phyloP scores from a whole-genome alignment of 1,139 yeast species.

The Diutina ranongensis region DNA sequence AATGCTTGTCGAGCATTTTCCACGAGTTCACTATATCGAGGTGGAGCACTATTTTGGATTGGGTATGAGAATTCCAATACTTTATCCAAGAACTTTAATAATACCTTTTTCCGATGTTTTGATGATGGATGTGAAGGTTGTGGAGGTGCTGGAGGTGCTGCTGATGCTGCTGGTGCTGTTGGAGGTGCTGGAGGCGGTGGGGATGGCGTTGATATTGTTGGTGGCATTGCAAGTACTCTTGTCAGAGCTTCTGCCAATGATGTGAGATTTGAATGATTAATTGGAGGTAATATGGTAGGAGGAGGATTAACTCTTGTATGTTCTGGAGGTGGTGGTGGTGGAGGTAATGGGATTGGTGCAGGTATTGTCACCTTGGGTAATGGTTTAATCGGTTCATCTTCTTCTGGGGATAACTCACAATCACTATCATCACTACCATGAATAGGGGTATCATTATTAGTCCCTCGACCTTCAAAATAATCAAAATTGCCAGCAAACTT shows the following conservation, averaged over 20 bases:
- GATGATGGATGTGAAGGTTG: neutral
- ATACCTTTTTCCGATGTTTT: constrained; percentile 15
- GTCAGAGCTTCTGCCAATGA: neutral
- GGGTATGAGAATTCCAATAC: constrained; percentile 48
- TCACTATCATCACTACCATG: no score
- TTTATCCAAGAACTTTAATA: constrained; percentile 29
- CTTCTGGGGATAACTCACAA: no score
- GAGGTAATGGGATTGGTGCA: neutral
- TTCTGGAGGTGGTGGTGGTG: neutral
- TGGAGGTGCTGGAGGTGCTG: neutral
- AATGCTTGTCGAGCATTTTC: constrained; percentile 66
- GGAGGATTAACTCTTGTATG: no score
- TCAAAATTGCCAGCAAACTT: constrained; percentile 27
- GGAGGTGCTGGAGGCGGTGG: neutral
- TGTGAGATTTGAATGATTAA: neutral
- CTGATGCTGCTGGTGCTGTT: neutral
- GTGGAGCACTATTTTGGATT: constrained; percentile 52
- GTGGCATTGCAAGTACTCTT: constrained; percentile 1
- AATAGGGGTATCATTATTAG: neutral
- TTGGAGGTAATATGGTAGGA: neutral
- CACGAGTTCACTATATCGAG: constrained; percentile 51
- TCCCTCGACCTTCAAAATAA: neutral
- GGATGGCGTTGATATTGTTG: neutral
- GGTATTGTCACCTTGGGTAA: no score
- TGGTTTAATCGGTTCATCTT: no score